Percentiles rank a stretch among this genome's conserved stretches.
These are phyloP conservation scores for Penicillium argentinense DNA, from an alignment of 495 filamentous ascomycete species.

Conservation along the genomic window DNA sequence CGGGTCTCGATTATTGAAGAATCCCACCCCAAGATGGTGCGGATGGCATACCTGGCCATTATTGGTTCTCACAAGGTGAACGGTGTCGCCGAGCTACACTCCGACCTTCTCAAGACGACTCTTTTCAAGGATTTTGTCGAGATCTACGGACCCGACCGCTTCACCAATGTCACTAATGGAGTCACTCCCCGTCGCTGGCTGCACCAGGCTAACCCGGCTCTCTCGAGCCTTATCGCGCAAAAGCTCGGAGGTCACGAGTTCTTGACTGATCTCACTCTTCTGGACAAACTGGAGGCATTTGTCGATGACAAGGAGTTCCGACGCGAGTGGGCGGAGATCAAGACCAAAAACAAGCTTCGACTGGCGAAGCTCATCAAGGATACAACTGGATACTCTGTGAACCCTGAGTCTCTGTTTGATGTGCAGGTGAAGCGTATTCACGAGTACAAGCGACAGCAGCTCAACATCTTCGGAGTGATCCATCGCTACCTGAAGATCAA, in stretches of 20 bases:
- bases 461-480: constrained; percentile 98
- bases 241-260: constrained; percentile 82
- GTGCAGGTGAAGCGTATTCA: constrained; percentile 99
- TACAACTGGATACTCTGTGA: constrained; percentile 74
- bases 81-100: constrained; percentile 95
- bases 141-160: constrained; percentile 93
- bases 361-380: constrained; percentile 88
- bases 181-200: constrained; percentile 95
- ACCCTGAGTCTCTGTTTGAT: constrained; percentile 87
- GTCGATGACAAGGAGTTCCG: constrained; percentile 86
- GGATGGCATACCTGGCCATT: constrained; percentile 93
- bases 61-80: constrained; percentile 99
- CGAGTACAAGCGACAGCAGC: constrained; percentile 98
- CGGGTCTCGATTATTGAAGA: constrained; percentile 97
- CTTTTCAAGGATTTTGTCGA: constrained; percentile 98
- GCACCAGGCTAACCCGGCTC: constrained; percentile 91
- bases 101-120: constrained; percentile 95
- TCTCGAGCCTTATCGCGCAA: constrained; percentile 88
- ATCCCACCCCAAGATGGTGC: constrained; percentile 94
- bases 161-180: constrained; percentile 97
- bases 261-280: constrained; percentile 80
- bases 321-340: constrained; percentile 89
- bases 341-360: constrained; percentile 73
- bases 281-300: constrained; percentile 78
- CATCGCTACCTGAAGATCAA: constrained; percentile 92